Conservation (phyloP, 305 asterid genomes). For the Ajuga reptans region DNA sequence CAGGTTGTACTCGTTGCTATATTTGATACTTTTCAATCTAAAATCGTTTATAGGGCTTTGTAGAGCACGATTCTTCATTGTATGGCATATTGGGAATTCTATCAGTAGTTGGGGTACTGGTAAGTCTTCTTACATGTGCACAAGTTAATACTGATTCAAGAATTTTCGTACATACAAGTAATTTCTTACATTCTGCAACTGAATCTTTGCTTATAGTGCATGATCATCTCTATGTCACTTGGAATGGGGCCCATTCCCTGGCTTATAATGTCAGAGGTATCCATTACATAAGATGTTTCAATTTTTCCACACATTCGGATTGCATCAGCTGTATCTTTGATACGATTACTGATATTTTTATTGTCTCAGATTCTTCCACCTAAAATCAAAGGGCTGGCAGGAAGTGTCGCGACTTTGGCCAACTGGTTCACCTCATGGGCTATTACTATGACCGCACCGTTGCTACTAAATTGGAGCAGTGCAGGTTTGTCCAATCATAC, state of each 20-base stretch:
- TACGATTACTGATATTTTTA: neutral
- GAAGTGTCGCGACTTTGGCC: constrained; percentile 65
- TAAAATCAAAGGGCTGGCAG: constrained; percentile 81
- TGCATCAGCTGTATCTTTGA: neutral
- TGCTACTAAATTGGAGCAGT: constrained; percentile 73
- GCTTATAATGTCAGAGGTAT: constrained; percentile 97
- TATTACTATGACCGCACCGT: constrained; percentile 71
- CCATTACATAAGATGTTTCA: neutral
- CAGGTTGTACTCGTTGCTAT: neutral
- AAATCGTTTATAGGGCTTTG: constrained; percentile 40
- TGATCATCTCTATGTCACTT: constrained; percentile 68
- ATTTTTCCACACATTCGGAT: neutral
- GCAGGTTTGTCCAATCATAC: constrained; percentile 48
- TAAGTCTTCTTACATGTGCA: constrained; percentile 31
- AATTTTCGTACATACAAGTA: neutral
- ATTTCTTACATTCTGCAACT: constrained; percentile 18
- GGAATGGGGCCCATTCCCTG: constrained; percentile 98
- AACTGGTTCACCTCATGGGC: constrained; percentile 67
- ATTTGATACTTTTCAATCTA: constrained; percentile 11
- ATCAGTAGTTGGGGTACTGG: constrained; percentile 82
- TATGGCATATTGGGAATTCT: constrained; percentile 52
- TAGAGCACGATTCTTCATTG: constrained; percentile 41
- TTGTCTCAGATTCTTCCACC: constrained; percentile 69
- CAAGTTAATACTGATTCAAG: constrained; percentile 9
- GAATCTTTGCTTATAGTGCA: constrained; percentile 36